Conservation (phyloP, 345 rosid species). For the Eucalyptus marginata region DNA sequence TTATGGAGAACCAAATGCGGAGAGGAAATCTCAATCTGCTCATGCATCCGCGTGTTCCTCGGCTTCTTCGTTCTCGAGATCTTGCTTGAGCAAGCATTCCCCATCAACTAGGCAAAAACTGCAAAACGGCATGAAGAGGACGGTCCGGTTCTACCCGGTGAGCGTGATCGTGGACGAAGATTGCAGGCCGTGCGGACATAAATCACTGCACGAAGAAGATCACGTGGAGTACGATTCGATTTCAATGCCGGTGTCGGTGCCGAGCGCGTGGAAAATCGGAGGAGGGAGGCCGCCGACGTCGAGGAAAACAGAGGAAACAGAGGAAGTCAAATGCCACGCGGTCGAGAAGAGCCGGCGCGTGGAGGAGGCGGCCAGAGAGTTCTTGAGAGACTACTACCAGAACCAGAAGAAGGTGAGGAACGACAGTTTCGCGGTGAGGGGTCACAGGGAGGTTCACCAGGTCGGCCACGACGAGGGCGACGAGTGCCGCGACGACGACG, state of each 20-base stretch:
- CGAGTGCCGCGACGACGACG: constrained; percentile 2
- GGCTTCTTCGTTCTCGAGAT: constrained; percentile 74
- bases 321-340: neutral
- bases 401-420: constrained; percentile 16
- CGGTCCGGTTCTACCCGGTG: constrained; percentile 59
- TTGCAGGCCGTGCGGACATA: constrained; percentile 38
- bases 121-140: constrained; percentile 48
- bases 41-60: constrained; percentile 60
- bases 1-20: constrained; percentile 3
- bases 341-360: constrained; percentile 20
- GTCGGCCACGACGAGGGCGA: neutral
- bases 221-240: neutral
- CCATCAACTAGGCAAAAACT: constrained; percentile 38
- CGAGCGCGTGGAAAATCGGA: constrained; percentile 26
- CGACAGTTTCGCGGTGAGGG: neutral
- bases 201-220: constrained; percentile 8
- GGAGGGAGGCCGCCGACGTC: constrained; percentile 12
- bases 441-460: neutral
- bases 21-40: constrained; percentile 22
- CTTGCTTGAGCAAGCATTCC: constrained; percentile 59
- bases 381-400: constrained; percentile 23
- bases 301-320: neutral
- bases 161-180: constrained; percentile 58
- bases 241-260: constrained; percentile 20
- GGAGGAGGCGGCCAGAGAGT: constrained; percentile 31